A percentile compares a stretch with the other conserved stretches of the same genome.
These are phyloP conservation scores for Biscutella auriculata DNA, from an alignment of 441 rosid species.

Conservation along the genomic window DNA sequence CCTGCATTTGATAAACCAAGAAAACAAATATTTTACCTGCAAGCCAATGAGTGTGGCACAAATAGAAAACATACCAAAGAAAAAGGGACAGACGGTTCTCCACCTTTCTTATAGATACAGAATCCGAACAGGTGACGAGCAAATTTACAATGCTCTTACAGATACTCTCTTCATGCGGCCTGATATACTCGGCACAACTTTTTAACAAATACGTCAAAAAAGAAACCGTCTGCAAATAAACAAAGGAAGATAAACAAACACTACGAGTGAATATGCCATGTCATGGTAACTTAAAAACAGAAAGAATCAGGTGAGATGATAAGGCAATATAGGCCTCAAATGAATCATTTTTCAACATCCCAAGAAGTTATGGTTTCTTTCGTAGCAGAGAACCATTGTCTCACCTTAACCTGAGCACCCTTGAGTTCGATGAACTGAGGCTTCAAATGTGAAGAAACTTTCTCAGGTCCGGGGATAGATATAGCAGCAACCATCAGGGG, in stretches of 20 bases:
- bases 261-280: conserved; percentile 5
- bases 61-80: conserved; percentile 1
- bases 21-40: conserved; percentile 7
- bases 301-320: neutral
- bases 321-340: neutral
- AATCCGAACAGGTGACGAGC: conserved; percentile 95
- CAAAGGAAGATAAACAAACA: conserved; percentile 16
- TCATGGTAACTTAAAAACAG: neutral
- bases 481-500: conserved; percentile 97
- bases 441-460: conserved; percentile 70
- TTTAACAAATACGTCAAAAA: conserved; percentile 94
- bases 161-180: conserved; percentile 93
- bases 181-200: conserved; percentile 87
- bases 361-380: neutral
- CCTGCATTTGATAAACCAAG: conserved; percentile 45
- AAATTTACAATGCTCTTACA: conserved; percentile 95
- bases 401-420: conserved; percentile 98
- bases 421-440: conserved; percentile 79
- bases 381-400: conserved; percentile 10
- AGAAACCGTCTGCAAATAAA: conserved; percentile 79
- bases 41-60: neutral
- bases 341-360: neutral
- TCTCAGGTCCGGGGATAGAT: conserved; percentile 91
- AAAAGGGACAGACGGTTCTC: conserved; percentile 5
- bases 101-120: conserved; percentile 92